Base-by-base conservation (phyloP, 2,329 filamentous ascomycete species). In the Apiospora pterosperma region DNA sequence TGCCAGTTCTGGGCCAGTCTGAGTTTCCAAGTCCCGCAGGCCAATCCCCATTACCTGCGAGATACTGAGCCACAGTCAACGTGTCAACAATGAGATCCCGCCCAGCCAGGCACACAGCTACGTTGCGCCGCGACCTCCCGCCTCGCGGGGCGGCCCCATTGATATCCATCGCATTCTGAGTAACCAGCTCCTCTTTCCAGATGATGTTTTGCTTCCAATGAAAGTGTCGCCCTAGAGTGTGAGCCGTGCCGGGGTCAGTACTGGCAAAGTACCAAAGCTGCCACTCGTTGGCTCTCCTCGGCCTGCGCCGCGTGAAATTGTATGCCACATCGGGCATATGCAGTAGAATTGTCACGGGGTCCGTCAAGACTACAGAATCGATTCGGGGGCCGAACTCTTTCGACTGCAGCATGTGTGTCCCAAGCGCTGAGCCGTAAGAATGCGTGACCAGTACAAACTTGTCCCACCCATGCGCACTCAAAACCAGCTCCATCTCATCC, bases 151-250 rank as follows among this genome's bases (percentile, higher is more conserved):
- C 36, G 16, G 59, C 31, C 23, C 11, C 41, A 21, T 65, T 62
- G 23, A 63, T 65, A 0, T 58, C 65, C 11, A 64, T 44, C 5
- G 23, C 14, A 61, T 62, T 63, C 23, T 59, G 48, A 23, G n/a
- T 38, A 63, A 82, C 67, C 58, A 92, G 74, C 66, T 91, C 87
- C 59, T 91, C 87, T 69, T 86, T 87, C 90, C 90, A 92, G 8
- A 91, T 76, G 42, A 90, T 86, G 67, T 90, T 91, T 69, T 92
- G 83, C 31, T 81, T 81, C 90, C 90, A 92, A 76, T 91, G 91
- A 76, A 92, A 92, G 69, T 88, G 83, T 3, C 90, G 79, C 0
- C 84, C 85, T 1, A 92, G 78, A 11, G 85, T 87, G 64, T 90
- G 83, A 11, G 89, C 85, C 2, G 91, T 87, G 2, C 88, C 88